phyloP scores from a whole-genome alignment of 78 protist species.

The Dictyostelium firmibasis region DNA sequence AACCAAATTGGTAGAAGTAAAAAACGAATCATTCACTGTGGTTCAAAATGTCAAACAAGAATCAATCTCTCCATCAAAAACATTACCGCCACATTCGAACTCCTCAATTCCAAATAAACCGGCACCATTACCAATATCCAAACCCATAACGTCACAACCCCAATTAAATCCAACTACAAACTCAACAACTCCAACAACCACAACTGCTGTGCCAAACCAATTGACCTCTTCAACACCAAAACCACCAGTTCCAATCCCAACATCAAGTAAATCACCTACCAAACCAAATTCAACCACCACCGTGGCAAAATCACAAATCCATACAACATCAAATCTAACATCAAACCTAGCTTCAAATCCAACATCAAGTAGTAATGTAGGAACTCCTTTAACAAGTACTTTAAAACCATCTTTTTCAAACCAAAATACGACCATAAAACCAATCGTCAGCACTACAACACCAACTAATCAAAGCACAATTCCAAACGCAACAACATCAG shows the following conservation, averaged over 20 bases:
- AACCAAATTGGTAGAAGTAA: background rate
- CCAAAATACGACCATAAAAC: background rate
- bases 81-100: background rate
- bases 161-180: background rate
- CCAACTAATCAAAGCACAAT: background rate
- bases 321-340: background rate
- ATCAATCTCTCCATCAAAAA: background rate
- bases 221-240: background rate
- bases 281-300: background rate
- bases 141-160: background rate
- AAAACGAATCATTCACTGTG: background rate
- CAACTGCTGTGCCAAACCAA: background rate
- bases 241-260: background rate
- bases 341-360: background rate
- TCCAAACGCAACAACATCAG: background rate
- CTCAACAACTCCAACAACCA: background rate
- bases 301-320: background rate
- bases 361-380: background rate
- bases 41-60: background rate
- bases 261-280: background rate
- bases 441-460: background rate
- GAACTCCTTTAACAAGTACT: background rate
- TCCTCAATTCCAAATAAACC: background rate
- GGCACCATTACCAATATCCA: background rate
- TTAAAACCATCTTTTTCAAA: background rate